A percentile compares a stretch with the other conserved stretches of the same genome.
Evolutionary conservation across 768 basidiomycete genomes (phyloP).

Genomic region (Pleurotus tuber-regium): DNA sequence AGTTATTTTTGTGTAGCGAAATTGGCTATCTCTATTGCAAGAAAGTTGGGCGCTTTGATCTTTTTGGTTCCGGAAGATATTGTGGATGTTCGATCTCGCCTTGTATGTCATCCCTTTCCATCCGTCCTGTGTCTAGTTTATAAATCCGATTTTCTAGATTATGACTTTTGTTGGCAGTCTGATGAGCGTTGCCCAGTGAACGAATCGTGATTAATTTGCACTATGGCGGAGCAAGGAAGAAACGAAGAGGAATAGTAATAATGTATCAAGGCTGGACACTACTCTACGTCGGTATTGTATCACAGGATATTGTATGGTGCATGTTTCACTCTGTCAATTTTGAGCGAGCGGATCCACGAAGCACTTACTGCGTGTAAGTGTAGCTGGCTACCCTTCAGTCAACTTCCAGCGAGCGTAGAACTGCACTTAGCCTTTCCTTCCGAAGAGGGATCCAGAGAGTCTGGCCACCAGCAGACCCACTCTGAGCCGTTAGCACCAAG

Average conservation of each 20-base stretch:
- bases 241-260: slow-evolving; percentile 7
- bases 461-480: slow-evolving; percentile 48
- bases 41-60: slow-evolving; percentile 95
- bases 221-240: not conserved
- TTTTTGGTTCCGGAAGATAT: slow-evolving; percentile 98
- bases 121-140: not conserved
- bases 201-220: slow-evolving; percentile 9
- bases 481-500: slow-evolving; percentile 58
- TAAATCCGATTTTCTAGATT: slow-evolving; percentile 54
- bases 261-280: not conserved
- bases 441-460: slow-evolving; percentile 86
- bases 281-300: not conserved
- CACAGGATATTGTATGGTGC: not conserved
- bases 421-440: slow-evolving; percentile 62
- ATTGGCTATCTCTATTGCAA: slow-evolving; percentile 96
- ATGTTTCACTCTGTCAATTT: not conserved
- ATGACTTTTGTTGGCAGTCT: slow-evolving; percentile 94
- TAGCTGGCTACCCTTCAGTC: no score
- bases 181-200: slow-evolving; percentile 64
- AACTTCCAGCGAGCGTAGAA: slow-evolving; percentile 30
- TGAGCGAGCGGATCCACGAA: no score
- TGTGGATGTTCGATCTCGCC: slow-evolving; percentile 86
- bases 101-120: slow-evolving; percentile 50
- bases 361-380: no score
- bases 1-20: slow-evolving; percentile 57